phyloP scores from a whole-genome alignment of 2,329 filamentous ascomycete species.

The Neonectria punicea region DNA sequence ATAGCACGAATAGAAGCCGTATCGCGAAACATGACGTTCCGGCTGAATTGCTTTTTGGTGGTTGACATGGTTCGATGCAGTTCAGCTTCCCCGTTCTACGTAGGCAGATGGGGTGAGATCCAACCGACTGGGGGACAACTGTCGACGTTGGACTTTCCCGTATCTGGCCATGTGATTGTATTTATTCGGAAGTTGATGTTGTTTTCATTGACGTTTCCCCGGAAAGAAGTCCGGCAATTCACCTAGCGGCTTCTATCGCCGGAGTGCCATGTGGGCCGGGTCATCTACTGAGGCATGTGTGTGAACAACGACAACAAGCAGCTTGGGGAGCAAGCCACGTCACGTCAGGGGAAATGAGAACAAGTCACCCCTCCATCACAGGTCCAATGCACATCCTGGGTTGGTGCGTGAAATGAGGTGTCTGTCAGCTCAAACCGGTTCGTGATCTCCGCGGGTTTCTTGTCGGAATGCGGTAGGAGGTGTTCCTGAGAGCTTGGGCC shows the following conservation, averaged over 20 bases:
- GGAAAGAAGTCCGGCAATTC: constrained; percentile 28
- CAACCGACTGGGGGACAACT: neutral
- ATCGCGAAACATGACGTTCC: neutral
- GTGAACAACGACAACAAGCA: constrained; percentile 1
- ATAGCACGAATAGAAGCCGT: constrained; percentile 16
- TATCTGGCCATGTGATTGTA: constrained; percentile 7
- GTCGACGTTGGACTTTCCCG: neutral
- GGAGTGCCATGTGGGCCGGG: constrained; percentile 15
- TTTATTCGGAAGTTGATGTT: neutral
- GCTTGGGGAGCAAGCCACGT: neutral
- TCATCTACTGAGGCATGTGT: neutral
- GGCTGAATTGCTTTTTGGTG: constrained; percentile 8
- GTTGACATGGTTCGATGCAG: constrained; percentile 2
- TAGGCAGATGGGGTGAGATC: neutral
- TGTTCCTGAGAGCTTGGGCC: constrained; percentile 5
- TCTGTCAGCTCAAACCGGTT: neutral
- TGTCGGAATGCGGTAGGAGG: constrained; percentile 18
- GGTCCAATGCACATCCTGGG: constrained; percentile 4
- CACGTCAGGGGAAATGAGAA: constrained; percentile 4
- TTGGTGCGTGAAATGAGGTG: constrained; percentile 13
- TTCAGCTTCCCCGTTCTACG: constrained; percentile 8
- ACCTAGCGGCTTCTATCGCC: constrained; percentile 8
- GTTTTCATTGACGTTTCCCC: constrained; percentile 8
- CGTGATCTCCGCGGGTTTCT: constrained; percentile 8
- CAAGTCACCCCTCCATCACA: constrained; percentile 7